These are phyloP conservation scores for Sparassis latifolia DNA, from an alignment of 1,284 basidiomycete genomes.

Conservation along the genomic window DNA sequence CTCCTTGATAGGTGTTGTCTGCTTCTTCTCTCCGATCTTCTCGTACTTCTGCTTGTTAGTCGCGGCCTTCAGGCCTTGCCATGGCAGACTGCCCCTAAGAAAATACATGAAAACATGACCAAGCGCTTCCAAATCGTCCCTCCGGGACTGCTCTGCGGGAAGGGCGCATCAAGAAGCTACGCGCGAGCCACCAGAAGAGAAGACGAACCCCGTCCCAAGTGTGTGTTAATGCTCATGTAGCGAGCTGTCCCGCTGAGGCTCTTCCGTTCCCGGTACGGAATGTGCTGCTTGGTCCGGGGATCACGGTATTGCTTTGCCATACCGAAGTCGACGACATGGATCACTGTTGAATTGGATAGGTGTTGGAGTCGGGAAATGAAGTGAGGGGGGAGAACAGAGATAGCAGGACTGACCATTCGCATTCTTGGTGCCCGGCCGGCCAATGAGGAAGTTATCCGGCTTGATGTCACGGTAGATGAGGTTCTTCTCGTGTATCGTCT, in stretches of 20 bases:
- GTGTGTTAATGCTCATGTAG: slow-evolving; percentile 98
- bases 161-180: slow-evolving; percentile 3
- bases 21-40: slow-evolving; percentile 99
- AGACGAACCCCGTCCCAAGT: slow-evolving; percentile 77
- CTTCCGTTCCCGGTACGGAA: slow-evolving; percentile 94
- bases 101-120: slow-evolving; percentile 99
- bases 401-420: slow-evolving; percentile 53
- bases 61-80: slow-evolving; percentile 95
- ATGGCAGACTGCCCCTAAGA: slow-evolving; percentile 85
- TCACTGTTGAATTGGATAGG: slow-evolving; percentile 21
- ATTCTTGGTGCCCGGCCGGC: slow-evolving; percentile 82
- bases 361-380: no score
- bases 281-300: slow-evolving; percentile 95
- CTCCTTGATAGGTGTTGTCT: slow-evolving; percentile 92
- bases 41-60: slow-evolving; percentile 99
- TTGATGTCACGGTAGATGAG: slow-evolving; percentile 98
- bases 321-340: slow-evolving; percentile 84
- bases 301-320: slow-evolving; percentile 99
- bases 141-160: slow-evolving; percentile 78
- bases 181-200: neutral
- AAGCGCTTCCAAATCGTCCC: slow-evolving; percentile 92
- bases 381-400: no score
- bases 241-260: slow-evolving; percentile 86
- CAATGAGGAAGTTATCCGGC: slow-evolving; percentile 95
- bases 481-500: slow-evolving; percentile 96